A percentile compares a stretch with the other conserved stretches of the same genome.
phyloP scores from a whole-genome alignment of 2,329 filamentous ascomycete species.

The Delphinella strobiligena region DNA sequence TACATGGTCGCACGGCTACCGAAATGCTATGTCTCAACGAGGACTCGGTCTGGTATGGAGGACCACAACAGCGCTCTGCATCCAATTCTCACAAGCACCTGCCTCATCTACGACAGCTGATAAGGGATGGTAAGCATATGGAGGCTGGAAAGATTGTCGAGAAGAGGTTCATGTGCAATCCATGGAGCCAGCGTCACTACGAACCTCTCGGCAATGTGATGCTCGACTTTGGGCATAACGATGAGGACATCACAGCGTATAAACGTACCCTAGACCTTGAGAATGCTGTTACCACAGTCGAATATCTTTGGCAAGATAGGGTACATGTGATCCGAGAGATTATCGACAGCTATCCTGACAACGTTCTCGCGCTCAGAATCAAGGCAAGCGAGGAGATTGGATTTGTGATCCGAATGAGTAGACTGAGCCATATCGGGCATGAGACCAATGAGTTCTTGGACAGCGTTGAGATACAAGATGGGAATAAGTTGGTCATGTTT shows the following conservation, averaged over 20 bases:
- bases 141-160: conserved; percentile 31
- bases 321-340: conserved; percentile 24
- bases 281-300: conserved; percentile 24
- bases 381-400: conserved; percentile 11
- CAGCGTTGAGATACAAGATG: conserved; percentile 23
- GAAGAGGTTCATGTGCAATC: conserved; percentile 33
- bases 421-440: conserved; percentile 30
- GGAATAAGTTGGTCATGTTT: background rate
- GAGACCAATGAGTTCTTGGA: conserved; percentile 35
- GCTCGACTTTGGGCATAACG: background rate
- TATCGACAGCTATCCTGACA: conserved; percentile 31
- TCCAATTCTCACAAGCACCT: conserved; percentile 22
- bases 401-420: conserved; percentile 21
- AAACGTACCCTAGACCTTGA: conserved; percentile 28
- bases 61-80: conserved; percentile 31
- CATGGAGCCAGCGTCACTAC: conserved; percentile 36
- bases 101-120: conserved; percentile 26
- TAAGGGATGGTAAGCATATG: conserved; percentile 27
- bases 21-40: conserved; percentile 37
- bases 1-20: conserved; percentile 31
- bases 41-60: conserved; percentile 37
- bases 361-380: conserved; percentile 26
- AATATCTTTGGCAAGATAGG: conserved; percentile 26
- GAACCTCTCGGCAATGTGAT: conserved; percentile 27
- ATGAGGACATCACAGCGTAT: conserved; percentile 19